Evolutionary conservation across 1,284 basidiomycete genomes (phyloP).

Genomic region (Cryptococcus maquisensis): DNA sequence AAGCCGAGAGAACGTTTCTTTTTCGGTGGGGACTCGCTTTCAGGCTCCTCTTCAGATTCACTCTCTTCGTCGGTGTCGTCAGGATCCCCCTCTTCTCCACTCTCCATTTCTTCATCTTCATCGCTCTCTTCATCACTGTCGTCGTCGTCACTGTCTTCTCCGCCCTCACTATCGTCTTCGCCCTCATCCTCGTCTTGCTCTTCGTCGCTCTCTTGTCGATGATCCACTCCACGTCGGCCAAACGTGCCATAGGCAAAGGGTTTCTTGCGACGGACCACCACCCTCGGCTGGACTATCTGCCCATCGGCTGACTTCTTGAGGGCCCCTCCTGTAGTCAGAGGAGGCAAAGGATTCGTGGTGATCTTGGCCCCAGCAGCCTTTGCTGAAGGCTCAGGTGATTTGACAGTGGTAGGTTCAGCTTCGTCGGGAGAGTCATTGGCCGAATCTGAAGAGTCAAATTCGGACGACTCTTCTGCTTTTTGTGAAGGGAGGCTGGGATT

Average conservation of each 20-base stretch:
- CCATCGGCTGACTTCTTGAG: slow-evolving; percentile 31
- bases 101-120: slow-evolving; percentile 13
- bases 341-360: neutral
- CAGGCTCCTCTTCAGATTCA: slow-evolving; percentile 15
- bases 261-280: slow-evolving; percentile 25
- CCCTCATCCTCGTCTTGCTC: slow-evolving; percentile 5
- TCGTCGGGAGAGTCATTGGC: slow-evolving; percentile 30
- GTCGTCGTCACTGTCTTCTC: slow-evolving; percentile 14
- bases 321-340: slow-evolving; percentile 20
- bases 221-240: neutral
- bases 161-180: neutral
- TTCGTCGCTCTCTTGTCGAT: slow-evolving; percentile 7
- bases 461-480: slow-evolving; percentile 27
- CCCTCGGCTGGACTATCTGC: slow-evolving; percentile 24
- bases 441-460: slow-evolving; percentile 48
- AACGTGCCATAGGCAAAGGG: slow-evolving; percentile 10
- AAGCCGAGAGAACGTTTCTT: slow-evolving; percentile 57
- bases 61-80: slow-evolving; percentile 19
- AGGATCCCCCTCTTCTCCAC: slow-evolving; percentile 18
- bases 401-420: slow-evolving; percentile 4
- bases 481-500: slow-evolving; percentile 38
- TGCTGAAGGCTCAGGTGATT: slow-evolving; percentile 2
- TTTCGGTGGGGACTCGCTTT: slow-evolving; percentile 15
- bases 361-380: neutral
- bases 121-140: slow-evolving; percentile 18